A percentile compares a stretch with the other conserved stretches of the same genome.
Conservation (phyloP, 495 filamentous ascomycete genomes). For the Lasiosphaeria hispida region DNA sequence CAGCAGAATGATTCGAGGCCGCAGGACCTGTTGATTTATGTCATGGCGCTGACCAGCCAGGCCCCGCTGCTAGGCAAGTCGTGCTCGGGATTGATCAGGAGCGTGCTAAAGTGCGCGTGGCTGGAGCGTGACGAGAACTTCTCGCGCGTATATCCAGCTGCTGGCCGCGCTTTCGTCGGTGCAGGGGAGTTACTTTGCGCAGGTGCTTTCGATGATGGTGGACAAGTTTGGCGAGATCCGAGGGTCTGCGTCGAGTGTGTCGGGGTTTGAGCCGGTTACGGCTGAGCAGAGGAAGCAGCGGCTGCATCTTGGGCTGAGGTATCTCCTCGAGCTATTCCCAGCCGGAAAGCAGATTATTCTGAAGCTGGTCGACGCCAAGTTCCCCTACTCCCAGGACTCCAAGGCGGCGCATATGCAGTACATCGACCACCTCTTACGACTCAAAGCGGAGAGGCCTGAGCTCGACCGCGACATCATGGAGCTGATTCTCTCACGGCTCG, state of each 20-base stretch:
- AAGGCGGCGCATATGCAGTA: conserved; percentile 72
- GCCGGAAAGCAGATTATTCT: conserved; percentile 66
- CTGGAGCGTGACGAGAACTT: conserved; percentile 79
- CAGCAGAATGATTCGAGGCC: conserved; percentile 23
- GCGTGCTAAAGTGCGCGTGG: conserved; percentile 75
- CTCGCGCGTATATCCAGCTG: conserved; percentile 75
- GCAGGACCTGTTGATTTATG: conserved; percentile 64
- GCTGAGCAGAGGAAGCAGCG: conserved; percentile 61
- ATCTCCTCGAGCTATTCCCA: conserved; percentile 74
- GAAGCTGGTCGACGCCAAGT: conserved; percentile 60
- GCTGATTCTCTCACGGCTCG: conserved; percentile 75
- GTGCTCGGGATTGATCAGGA: conserved; percentile 71
- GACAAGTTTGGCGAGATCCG: conserved; percentile 61
- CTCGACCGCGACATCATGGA: conserved; percentile 80
- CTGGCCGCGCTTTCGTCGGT: conserved; percentile 77
- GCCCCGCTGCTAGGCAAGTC: conserved; percentile 66
- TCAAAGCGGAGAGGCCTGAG: conserved; percentile 73
- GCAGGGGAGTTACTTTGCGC: conserved; percentile 55
- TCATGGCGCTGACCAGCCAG: conserved; percentile 74
- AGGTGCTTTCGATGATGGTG: conserved; percentile 75
- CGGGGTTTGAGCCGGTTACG: conserved; percentile 57
- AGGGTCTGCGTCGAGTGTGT: conserved; percentile 50
- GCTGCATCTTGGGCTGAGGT: conserved; percentile 70
- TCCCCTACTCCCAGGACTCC: conserved; percentile 71
- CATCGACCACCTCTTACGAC: conserved; percentile 70